phyloP scores from a whole-genome alignment of 495 filamentous ascomycete species.

The Entonaema liquescens region DNA sequence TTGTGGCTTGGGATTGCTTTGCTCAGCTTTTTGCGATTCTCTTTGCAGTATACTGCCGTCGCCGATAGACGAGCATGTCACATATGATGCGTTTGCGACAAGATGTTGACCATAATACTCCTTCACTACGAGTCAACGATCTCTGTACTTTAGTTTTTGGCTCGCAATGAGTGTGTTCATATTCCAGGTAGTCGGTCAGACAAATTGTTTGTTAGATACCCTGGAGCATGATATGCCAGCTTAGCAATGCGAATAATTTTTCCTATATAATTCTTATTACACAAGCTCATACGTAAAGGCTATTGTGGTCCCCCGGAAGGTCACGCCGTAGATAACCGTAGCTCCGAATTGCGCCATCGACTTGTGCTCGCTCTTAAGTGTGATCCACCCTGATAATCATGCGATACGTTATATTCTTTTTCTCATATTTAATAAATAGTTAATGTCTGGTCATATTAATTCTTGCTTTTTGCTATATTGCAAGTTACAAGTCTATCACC shows the following conservation, averaged over 20 bases:
- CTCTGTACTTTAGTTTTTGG: background rate
- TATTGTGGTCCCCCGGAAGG: slow-evolving; percentile 25
- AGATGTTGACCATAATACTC: background rate
- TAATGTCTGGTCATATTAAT: background rate
- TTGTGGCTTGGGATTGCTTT: background rate
- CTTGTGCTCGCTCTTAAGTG: background rate
- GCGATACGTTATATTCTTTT: background rate
- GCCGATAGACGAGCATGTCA: background rate
- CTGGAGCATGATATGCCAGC: background rate
- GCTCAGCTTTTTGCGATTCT: background rate
- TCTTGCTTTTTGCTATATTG: background rate
- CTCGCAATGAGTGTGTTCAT: background rate
- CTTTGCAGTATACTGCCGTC: background rate
- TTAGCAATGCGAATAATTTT: background rate
- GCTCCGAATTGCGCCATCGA: slow-evolving; percentile 27
- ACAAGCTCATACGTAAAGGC: background rate
- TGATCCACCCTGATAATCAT: slow-evolving; percentile 2
- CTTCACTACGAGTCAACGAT: background rate
- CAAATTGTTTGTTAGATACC: background rate
- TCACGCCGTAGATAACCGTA: slow-evolving; percentile 14
- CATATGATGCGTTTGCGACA: background rate
- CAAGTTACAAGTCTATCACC: background rate
- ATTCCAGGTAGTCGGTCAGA: background rate
- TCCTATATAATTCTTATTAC: background rate
- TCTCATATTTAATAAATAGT: background rate